Conservation (phyloP, 2,329 filamentous ascomycete genomes). For the Arthrobotrys megalospora region DNA sequence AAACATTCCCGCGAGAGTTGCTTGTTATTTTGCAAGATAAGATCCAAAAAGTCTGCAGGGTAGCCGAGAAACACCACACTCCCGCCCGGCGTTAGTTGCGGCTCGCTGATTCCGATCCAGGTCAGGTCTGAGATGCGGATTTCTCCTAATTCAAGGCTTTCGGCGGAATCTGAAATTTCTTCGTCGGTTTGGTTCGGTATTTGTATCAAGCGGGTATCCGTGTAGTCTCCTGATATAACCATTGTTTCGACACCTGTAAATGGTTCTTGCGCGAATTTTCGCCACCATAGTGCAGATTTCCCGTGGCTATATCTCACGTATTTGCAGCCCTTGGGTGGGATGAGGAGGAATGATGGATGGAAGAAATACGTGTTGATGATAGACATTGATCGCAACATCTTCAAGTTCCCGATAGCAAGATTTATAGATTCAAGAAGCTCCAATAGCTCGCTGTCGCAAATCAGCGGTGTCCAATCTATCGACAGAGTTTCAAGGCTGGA, state of each 20-base stretch:
- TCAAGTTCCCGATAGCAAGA: not conserved
- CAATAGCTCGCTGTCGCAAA: not conserved
- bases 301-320: not conserved
- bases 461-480: too few species aligned
- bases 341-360: not conserved
- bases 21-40: not conserved
- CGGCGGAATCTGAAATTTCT: not conserved
- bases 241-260: not conserved
- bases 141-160: not conserved
- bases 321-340: not conserved
- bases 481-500: not conserved
- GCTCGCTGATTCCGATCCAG: not conserved
- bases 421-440: not conserved
- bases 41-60: not conserved
- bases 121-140: not conserved
- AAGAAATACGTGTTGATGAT: not conserved
- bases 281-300: not conserved
- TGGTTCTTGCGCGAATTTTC: not conserved
- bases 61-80: not conserved
- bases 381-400: not conserved
- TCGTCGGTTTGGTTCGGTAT: not conserved
- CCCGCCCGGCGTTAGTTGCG: not conserved
- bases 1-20: not conserved
- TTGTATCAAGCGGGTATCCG: too few species aligned
- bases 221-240: not conserved